Percentiles rank a stretch among this genome's conserved stretches.
phyloP scores from a whole-genome alignment of 345 rosid genomes.

The Salix udensis region DNA sequence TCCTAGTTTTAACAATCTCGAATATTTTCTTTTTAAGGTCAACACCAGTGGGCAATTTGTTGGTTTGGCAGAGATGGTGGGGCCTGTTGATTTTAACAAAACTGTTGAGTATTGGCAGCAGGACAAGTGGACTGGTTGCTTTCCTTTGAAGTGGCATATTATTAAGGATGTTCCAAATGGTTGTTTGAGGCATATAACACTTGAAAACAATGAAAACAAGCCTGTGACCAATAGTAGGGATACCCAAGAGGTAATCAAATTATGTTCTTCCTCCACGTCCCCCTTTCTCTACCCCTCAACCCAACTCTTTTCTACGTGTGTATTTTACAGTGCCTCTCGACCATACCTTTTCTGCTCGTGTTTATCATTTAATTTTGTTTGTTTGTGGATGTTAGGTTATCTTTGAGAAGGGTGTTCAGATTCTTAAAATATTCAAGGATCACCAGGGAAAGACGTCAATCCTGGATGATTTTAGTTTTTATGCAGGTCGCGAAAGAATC shows the following conservation, averaged over 20 bases:
- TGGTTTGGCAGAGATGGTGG: slow-evolving; percentile 77
- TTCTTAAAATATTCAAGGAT: slow-evolving; percentile 24
- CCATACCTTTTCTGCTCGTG: background rate
- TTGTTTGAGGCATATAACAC: slow-evolving; percentile 58
- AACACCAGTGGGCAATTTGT: slow-evolving; percentile 85
- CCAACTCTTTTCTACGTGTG: background rate
- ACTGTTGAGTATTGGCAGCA: slow-evolving; percentile 80
- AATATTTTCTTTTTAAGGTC: slow-evolving; percentile 43
- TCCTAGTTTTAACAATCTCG: slow-evolving; percentile 1
- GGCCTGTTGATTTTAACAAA: slow-evolving; percentile 62
- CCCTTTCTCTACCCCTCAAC: background rate
- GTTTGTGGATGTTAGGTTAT: slow-evolving; percentile 8
- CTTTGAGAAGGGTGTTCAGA: slow-evolving; percentile 25
- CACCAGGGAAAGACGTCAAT: slow-evolving; percentile 23
- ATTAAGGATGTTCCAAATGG: slow-evolving; percentile 74
- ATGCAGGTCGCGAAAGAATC: slow-evolving; percentile 25
- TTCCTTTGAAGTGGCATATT: slow-evolving; percentile 78
- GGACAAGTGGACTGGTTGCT: slow-evolving; percentile 80
- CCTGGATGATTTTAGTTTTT: slow-evolving; percentile 26
- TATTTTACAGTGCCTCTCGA: background rate
- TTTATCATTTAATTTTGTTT: background rate
- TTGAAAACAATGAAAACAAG: slow-evolving; percentile 69
- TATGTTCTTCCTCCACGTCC: background rate
- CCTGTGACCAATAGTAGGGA: slow-evolving; percentile 84
- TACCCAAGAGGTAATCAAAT: slow-evolving; percentile 63